phyloP scores from a whole-genome alignment of 2,329 filamentous ascomycete genomes.

The Camillea tinctor region DNA sequence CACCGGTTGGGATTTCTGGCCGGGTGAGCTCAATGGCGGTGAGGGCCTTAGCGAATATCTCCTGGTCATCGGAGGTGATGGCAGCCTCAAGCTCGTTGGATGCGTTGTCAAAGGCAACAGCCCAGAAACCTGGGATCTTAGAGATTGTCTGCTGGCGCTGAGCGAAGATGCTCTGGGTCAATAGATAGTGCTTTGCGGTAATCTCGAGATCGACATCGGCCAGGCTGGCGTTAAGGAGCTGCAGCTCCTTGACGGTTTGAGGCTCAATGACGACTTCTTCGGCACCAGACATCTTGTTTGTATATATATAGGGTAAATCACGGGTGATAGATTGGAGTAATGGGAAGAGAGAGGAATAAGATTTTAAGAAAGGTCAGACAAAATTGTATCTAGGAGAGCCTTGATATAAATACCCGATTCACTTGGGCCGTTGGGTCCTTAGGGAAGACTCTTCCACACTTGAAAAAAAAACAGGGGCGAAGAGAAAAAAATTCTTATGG shows the following conservation, averaged over 20 bases:
- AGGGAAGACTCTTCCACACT: neutral
- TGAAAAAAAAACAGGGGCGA: neutral
- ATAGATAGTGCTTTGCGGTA: conserved; percentile 32
- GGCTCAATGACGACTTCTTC: conserved; percentile 31
- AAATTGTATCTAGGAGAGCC: neutral
- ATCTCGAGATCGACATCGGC: conserved; percentile 34
- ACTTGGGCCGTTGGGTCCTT: neutral
- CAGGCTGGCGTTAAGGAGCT: conserved; percentile 31
- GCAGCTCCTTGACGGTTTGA: conserved; percentile 33
- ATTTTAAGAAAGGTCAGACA: neutral
- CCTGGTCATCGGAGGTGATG: conserved; percentile 59
- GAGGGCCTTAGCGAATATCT: conserved; percentile 56
- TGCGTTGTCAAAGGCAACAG: conserved; percentile 62
- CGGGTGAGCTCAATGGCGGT: conserved; percentile 51
- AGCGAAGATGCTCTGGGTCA: conserved; percentile 44
- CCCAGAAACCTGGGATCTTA: conserved; percentile 66
- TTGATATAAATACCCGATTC: neutral
- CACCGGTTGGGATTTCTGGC: conserved; percentile 38
- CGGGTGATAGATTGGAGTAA: neutral
- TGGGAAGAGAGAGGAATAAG: neutral
- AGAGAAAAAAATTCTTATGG: neutral
- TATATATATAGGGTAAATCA: conserved; percentile 19
- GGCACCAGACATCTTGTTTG: conserved; percentile 24
- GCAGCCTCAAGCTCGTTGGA: conserved; percentile 60
- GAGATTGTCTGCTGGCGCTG: conserved; percentile 58